Evolutionary conservation across 352 stramenopile genomes (phyloP).

Genomic region (Hyaloperonospora arabidopsidis): DNA sequence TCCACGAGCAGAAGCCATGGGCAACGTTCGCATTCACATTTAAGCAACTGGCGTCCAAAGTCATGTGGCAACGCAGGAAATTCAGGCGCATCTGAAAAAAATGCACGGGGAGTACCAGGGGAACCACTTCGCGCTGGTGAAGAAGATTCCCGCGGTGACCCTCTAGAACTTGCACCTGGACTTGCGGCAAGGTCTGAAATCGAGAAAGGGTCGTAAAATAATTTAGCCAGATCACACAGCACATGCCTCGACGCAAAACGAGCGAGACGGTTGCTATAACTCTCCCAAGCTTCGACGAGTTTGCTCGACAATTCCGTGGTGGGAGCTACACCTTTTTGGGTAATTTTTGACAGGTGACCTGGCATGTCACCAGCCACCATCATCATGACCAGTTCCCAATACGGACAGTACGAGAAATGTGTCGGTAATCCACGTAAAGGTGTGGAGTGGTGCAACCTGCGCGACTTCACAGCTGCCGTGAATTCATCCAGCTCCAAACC

Average conservation of each 20-base stretch:
- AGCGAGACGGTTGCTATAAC: slow-evolving; percentile 48
- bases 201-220: slow-evolving; percentile 53
- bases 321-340: slow-evolving; percentile 26
- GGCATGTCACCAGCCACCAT: slow-evolving; percentile 46
- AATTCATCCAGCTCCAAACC: slow-evolving; percentile 47
- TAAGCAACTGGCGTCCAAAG: slow-evolving; percentile 40
- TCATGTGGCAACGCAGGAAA: slow-evolving; percentile 22
- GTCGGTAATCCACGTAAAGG: slow-evolving; percentile 18
- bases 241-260: slow-evolving; percentile 45
- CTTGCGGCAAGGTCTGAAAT: slow-evolving; percentile 15
- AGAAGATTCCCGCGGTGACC: slow-evolving; percentile 13
- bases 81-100: slow-evolving; percentile 12
- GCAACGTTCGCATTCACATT: slow-evolving; percentile 58
- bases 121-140: slow-evolving; percentile 18
- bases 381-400: slow-evolving; percentile 59
- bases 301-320: slow-evolving; percentile 25
- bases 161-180: slow-evolving; percentile 6
- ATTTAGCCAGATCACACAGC: slow-evolving; percentile 51
- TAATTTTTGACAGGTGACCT: slow-evolving; percentile 49
- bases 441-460: slow-evolving; percentile 42
- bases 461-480: slow-evolving; percentile 58
- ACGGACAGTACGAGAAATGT: slow-evolving; percentile 61
- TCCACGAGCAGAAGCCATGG: slow-evolving; percentile 69
- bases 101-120: slow-evolving; percentile 18
- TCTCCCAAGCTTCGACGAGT: slow-evolving; percentile 49